Base-by-base conservation (phyloP, 805 yeast species). In the Wickerhamiella shivajii region DNA sequence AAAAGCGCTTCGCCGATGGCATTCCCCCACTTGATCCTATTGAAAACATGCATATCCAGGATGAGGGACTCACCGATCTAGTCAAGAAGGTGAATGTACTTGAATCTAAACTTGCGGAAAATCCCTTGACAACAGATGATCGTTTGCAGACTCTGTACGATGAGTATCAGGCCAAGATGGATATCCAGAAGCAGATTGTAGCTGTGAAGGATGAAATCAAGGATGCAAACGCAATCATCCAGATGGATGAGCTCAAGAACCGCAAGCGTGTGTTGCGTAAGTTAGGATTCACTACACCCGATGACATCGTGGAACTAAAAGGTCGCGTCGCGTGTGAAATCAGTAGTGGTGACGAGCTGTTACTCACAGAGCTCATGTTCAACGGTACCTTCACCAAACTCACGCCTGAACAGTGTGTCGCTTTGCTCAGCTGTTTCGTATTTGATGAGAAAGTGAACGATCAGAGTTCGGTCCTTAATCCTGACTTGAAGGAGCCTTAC, bases 291-390 rank as follows among this genome's bases (percentile, higher is more conserved):
- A 76, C 85, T 25, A 76, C 92, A 2, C 74, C 74, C 34, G 67
- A 71, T 42, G 98, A 90, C 55, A 76, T 90, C 40, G 92, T 90
- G 42, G 96, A 90, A 54, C 66, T 90, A 48, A 90, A 90, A 57
- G 99, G 99, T 36, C 71, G 97, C 53, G 97, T 90, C 37, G 96
- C 95, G 1, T 87, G 97, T 57, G 96, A 87, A 50, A 87, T 87
- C 46, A 74, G 87, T 46, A 77, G 92, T 15, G 96, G 95, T 39
- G 83, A 74, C 50, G 57, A 52, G 36, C 40, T 52, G 26, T 79
- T 39, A 77, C 93, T 90, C 32, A 90, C 99, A 0, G 98, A 90
- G 53, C 62, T 90, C 44, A 79, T 90, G 20, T 90, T 90, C 66
- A 85, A 85, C 53, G 97, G 97, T 69, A 78, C 80, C 16, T 90